Conservation (phyloP, 2,329 filamentous ascomycete genomes). For the Fusarium globosum region DNA sequence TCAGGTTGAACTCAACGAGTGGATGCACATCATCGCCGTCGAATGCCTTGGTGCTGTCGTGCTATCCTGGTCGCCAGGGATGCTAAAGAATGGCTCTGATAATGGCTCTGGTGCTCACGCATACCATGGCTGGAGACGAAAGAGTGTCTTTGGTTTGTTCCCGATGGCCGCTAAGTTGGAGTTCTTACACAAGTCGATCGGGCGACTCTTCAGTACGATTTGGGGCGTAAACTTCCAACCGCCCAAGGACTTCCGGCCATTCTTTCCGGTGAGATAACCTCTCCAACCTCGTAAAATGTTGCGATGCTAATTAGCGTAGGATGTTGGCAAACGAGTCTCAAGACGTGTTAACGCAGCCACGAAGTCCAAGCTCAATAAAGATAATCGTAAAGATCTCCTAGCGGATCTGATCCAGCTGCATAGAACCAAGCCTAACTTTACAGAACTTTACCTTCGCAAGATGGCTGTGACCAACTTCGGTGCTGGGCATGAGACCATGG, state of each 20-base stretch:
- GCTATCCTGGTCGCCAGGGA: conserved; percentile 63
- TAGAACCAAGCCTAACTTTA: conserved; percentile 58
- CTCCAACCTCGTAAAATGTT: accelerated
- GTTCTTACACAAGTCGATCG: conserved; percentile 51
- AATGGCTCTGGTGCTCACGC: conserved; percentile 60
- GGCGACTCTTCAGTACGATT: conserved; percentile 54
- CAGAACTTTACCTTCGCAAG: conserved; percentile 59
- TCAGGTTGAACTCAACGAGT: conserved; percentile 61
- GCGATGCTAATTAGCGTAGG: conserved; percentile 38
- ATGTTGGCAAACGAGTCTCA: conserved; percentile 49
- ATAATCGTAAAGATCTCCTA: conserved; percentile 55
- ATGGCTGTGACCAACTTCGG: conserved; percentile 67
- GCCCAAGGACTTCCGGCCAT: conserved; percentile 57
- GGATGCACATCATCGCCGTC: conserved; percentile 67
- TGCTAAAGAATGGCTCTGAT: conserved; percentile 57
- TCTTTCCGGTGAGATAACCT: conserved; percentile 58
- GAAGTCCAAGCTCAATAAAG: conserved; percentile 45
- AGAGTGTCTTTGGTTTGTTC: conserved; percentile 64
- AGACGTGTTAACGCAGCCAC: conserved; percentile 49
- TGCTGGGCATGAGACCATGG: conserved; percentile 66
- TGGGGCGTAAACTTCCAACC: conserved; percentile 61
- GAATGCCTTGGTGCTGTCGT: conserved; percentile 63
- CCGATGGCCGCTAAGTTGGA: conserved; percentile 55
- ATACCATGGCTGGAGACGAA: conserved; percentile 63
- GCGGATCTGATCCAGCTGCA: conserved; percentile 60